Percentiles rank a stretch among this genome's conserved stretches.
phyloP scores from a whole-genome alignment of 345 rosid species.

The Fremontodendron californicum region DNA sequence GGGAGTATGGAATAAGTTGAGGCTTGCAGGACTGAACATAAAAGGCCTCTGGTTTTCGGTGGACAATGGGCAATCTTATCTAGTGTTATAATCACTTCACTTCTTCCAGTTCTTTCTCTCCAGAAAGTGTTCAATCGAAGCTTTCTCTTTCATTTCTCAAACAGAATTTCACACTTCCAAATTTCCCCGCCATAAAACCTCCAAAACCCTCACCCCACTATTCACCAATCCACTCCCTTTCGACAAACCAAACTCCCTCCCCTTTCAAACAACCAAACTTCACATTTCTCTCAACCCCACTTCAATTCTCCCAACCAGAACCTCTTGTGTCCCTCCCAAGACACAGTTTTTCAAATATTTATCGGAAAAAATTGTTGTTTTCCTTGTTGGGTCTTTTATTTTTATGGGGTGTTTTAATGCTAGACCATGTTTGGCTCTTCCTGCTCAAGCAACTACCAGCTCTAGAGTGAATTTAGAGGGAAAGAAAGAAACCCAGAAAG shows the following conservation, averaged over 20 bases:
- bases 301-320: constrained; percentile 19
- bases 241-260: constrained; percentile 9
- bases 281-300: constrained; percentile 24
- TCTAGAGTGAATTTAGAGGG: constrained; percentile 23
- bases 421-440: constrained; percentile 46
- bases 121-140: neutral
- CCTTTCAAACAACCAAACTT: constrained; percentile 17
- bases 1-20: too few species aligned
- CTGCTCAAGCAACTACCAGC: constrained; percentile 23
- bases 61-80: neutral
- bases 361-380: constrained; percentile 37
- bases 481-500: constrained; percentile 32
- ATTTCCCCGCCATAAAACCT: neutral
- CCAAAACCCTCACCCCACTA: constrained; percentile 5
- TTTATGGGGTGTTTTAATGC: constrained; percentile 43
- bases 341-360: constrained; percentile 23
- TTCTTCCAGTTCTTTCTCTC: neutral
- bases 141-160: neutral
- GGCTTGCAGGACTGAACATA: neutral
- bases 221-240: constrained; percentile 10
- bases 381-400: constrained; percentile 56
- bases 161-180: constrained; percentile 12
- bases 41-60: neutral
- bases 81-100: neutral
- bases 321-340: constrained; percentile 24